Evolutionary conservation across 2,329 filamentous ascomycete genomes (phyloP).

Genomic region (Penicillium polonicum): DNA sequence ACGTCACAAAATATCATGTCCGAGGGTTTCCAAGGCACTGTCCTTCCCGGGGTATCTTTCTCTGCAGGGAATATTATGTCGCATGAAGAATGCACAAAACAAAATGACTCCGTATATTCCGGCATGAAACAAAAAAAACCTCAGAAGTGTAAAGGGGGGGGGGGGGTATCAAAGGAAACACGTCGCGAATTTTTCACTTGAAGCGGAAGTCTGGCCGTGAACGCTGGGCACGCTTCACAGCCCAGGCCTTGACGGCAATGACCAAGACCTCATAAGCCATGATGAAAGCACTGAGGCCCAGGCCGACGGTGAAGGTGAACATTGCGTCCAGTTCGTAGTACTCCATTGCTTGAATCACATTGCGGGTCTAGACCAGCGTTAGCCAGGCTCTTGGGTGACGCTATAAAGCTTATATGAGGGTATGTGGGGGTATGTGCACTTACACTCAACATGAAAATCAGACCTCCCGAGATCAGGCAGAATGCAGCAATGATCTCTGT

Average conservation of each 20-base stretch:
- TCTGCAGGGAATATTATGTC: neutral
- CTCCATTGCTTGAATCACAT: constrained; percentile 75
- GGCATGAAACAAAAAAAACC: constrained; percentile 2
- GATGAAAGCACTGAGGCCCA: constrained; percentile 77
- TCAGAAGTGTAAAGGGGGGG: constrained; percentile 15
- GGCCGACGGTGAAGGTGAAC: constrained; percentile 86
- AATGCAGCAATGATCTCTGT: constrained; percentile 87
- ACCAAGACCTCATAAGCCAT: constrained; percentile 81
- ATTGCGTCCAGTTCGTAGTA: constrained; percentile 78
- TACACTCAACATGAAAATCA: constrained; percentile 90
- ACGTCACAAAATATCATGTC: neutral
- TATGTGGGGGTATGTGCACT: constrained; percentile 39
- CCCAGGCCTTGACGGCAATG: constrained; percentile 87
- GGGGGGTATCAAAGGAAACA: constrained; percentile 20
- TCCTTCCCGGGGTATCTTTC: neutral
- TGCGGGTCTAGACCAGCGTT: constrained; percentile 59
- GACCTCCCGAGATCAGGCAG: constrained; percentile 79
- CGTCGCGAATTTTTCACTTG: constrained; percentile 17
- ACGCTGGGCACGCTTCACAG: constrained; percentile 50
- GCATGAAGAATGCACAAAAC: neutral
- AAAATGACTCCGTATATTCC: constrained; percentile 1
- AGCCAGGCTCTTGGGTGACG: constrained; percentile 17
- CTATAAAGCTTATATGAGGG: neutral
- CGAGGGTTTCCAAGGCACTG: neutral
- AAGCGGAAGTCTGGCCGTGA: constrained; percentile 34